Evolutionary conservation across 768 basidiomycete species (phyloP), one percentile per base, ranked within the genome.

Genomic region (Suillus clintonianus): DNA sequence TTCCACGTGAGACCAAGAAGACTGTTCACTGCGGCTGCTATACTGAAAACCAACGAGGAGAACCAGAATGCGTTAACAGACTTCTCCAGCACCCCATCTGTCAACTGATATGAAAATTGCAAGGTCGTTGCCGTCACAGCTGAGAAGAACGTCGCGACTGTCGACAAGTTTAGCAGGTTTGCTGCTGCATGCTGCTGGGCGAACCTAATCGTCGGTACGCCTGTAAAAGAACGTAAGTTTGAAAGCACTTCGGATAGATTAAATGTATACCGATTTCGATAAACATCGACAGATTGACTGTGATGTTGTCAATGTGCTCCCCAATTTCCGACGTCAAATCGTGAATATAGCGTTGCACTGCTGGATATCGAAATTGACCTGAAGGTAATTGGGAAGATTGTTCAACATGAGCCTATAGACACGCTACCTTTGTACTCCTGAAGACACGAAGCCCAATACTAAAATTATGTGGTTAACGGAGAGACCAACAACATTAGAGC

Each of bases 391-490:
- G 22, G 39, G 6, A 67, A 45, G 13, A 60, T 27, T 27, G 24
- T 13, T 32, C 4, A 22, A 50, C 34, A 34, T 27, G 41, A 56
- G 39, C 59, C 24, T 17, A 37, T 61, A 5, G 61, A 47, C 54
- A 11, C 24, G 62, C 62, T 69, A 80, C 84, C 78, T 73, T 82
- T 78, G 66, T 85, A 85, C 39, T 79, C 78, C 47, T 74, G 70
- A 61, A 85, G 69, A 68, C 84, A 85, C 7, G 82, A 85, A 19
- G 82, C 79, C 84, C 84, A 85, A 66, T 86, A 86, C 83, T 83
- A 67, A 62, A 65, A 39, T 62, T 34, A 64, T 10, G 13, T 56
- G 50, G 15, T 48, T 63, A 36, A 62, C 24, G n/a, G 42, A 17
- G 60, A 65, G 66, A 19, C 39, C 41, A 59, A 19, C 2, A 34